These are phyloP conservation scores for Phycomyces nitens DNA, from an alignment of 192 early-diverging fungal species.

Conservation along the genomic window DNA sequence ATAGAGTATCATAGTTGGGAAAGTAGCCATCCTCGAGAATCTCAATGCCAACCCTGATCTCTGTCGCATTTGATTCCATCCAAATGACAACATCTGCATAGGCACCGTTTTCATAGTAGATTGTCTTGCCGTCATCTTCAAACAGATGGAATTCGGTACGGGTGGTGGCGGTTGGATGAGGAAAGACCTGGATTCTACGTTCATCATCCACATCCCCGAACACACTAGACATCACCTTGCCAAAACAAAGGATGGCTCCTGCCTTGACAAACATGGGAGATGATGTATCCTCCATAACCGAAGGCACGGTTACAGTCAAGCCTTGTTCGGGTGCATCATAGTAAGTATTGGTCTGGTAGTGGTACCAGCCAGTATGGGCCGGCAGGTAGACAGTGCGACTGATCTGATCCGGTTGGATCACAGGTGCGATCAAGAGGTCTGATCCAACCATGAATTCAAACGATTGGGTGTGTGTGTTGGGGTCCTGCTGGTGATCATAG, in stretches of 20 bases:
- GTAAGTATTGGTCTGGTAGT: conserved; percentile 42
- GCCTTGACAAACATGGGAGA: conserved; percentile 40
- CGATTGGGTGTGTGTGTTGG: conserved; percentile 21
- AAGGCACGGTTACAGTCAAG: conserved; percentile 21
- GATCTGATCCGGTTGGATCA: conserved; percentile 33
- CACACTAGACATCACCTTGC: conserved; percentile 39
- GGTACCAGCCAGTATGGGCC: conserved; percentile 38
- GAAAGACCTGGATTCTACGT: conserved; percentile 42
- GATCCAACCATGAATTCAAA: conserved; percentile 59
- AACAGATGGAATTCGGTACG: conserved; percentile 22
- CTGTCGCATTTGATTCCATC: conserved; percentile 23
- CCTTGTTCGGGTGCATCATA: conserved; percentile 40
- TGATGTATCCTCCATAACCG: conserved; percentile 36
- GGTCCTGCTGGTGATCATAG: conserved; percentile 51
- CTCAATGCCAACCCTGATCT: conserved; percentile 31
- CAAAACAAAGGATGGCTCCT: conserved; percentile 42
- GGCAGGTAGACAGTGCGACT: conserved; percentile 37
- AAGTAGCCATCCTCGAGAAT: conserved; percentile 29
- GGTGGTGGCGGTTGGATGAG: conserved; percentile 17
- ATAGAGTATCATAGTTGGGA: conserved; percentile 33
- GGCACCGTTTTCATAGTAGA: conserved; percentile 29
- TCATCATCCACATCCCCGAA: conserved; percentile 35
- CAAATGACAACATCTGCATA: conserved; percentile 36
- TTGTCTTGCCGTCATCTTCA: conserved; percentile 51
- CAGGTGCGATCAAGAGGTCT: conserved; percentile 46